Evolutionary conservation across 768 basidiomycete genomes (phyloP).

Genomic region (Boletus tomentosulus): DNA sequence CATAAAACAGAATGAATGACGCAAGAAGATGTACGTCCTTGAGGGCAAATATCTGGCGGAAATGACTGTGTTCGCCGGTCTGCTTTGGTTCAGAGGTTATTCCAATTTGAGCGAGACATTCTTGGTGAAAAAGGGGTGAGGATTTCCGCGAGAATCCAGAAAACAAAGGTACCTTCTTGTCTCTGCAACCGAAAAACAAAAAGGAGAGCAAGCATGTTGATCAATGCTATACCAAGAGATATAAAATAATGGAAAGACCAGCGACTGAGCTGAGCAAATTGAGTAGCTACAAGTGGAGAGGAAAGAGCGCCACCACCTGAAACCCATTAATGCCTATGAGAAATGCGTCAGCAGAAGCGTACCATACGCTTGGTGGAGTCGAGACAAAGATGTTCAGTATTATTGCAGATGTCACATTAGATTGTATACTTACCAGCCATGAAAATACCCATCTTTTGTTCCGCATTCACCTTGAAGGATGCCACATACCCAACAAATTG

Average conservation of each 20-base stretch:
- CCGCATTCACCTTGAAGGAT: conserved; percentile 48
- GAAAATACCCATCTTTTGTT: conserved; percentile 68
- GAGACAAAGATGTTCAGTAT: neutral
- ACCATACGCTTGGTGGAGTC: conserved; percentile 11
- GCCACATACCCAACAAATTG: conserved; percentile 72
- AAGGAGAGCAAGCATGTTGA: conserved; percentile 48
- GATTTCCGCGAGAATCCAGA: neutral
- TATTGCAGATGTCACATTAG: no score
- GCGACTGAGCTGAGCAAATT: conserved; percentile 37
- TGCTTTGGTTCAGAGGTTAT: conserved; percentile 24
- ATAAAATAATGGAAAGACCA: conserved; percentile 44
- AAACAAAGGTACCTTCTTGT: conserved; percentile 51
- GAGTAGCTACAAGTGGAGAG: conserved; percentile 52
- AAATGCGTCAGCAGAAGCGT: neutral
- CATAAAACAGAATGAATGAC: conserved; percentile 42
- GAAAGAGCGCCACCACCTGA: conserved; percentile 46
- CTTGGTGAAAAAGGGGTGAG: conserved; percentile 18
- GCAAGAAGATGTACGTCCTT: conserved; percentile 44
- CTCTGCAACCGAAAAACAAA: conserved; percentile 59
- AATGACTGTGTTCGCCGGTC: conserved; percentile 34
- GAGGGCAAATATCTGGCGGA: conserved; percentile 33
- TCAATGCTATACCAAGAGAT: conserved; percentile 61
- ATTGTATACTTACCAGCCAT: conserved; percentile 35
- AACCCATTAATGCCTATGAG: neutral
- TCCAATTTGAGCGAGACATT: conserved; percentile 35